Conservation (phyloP, 495 filamentous ascomycete genomes). For the Hypoxylon crocopeplum region DNA sequence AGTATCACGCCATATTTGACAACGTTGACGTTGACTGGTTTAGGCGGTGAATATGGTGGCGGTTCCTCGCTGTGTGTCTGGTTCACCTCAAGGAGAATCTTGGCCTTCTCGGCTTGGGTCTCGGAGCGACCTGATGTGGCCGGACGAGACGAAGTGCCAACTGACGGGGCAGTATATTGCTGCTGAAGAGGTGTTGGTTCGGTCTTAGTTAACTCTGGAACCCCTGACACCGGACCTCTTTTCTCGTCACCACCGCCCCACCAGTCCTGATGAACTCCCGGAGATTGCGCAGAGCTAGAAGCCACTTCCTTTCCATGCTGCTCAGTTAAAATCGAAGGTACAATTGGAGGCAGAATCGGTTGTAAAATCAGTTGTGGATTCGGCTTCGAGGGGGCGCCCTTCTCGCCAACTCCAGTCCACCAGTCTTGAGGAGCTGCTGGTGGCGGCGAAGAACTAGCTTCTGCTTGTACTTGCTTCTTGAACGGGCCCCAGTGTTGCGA, state of each 20-base stretch:
- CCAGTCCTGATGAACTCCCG: conserved; percentile 39
- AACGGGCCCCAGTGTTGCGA: conserved; percentile 29
- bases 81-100: conserved; percentile 44
- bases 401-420: conserved; percentile 46
- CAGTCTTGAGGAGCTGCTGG: conserved; percentile 33
- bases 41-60: conserved; percentile 53
- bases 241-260: conserved; percentile 45
- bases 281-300: not conserved
- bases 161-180: conserved; percentile 3
- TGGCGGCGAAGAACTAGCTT: not conserved
- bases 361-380: no score
- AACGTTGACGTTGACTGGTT: conserved; percentile 32
- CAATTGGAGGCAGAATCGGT: no score
- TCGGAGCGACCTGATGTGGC: conserved; percentile 22
- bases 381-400: conserved; percentile 30
- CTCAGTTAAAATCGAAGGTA: no score
- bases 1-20: conserved; percentile 50
- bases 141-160: conserved; percentile 16
- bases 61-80: conserved; percentile 39
- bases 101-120: conserved; percentile 47
- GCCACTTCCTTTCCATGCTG: not conserved
- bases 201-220: conserved; percentile 18
- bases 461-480: conserved; percentile 16
- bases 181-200: conserved; percentile 22
- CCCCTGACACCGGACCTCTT: no score